These are phyloP conservation scores for Sorghum bicolor DNA, from an alignment of 176 grass and related monocot species.

Conservation along the genomic window Sorghum_bicolor_NCBIv3 NC_012875.2:57705001-57705500, in stretches of 20 bases:
- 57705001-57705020: conserved; percentile 57
- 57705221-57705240: not conserved
- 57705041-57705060: conserved; percentile 94
- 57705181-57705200: conserved; percentile 12
- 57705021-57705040: conserved; percentile 90
- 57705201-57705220: not conserved
- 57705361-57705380: conserved; percentile 15
- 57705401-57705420: conserved; percentile 79
- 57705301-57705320: not conserved
- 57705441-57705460: conserved; percentile 48
- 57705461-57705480: conserved; percentile 75
- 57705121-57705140: not conserved
- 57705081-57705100: not conserved
- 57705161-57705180: not conserved
- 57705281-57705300: not conserved
- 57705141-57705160: conserved; percentile 18
- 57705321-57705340: not conserved
- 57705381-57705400: conserved; percentile 61
- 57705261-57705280: not conserved
- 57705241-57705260: not conserved
- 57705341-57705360: not conserved
- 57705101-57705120: conserved; percentile 8
- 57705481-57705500: conserved; percentile 86
- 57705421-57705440: conserved; percentile 46
- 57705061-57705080: conserved; percentile 18